Percentiles rank a stretch among this genome's conserved stretches.
Evolutionary conservation across 495 filamentous ascomycete species (phyloP).

Genomic region (Penicillium riverlandense): DNA sequence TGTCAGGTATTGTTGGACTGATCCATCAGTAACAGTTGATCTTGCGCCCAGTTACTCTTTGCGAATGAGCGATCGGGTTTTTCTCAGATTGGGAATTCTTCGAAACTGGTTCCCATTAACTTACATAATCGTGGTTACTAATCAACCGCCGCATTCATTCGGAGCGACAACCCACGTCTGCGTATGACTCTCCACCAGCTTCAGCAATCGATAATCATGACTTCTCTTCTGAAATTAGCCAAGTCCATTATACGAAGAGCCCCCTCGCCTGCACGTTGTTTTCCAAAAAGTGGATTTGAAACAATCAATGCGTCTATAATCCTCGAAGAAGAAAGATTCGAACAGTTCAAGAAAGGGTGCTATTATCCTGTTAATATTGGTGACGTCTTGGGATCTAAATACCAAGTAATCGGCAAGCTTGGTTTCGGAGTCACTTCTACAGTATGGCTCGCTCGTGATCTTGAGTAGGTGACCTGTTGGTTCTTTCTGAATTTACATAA

Average conservation of each 20-base stretch:
- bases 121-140: too few relatives aligned
- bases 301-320: constrained; percentile 10
- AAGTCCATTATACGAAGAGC: neutral
- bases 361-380: constrained; percentile 49
- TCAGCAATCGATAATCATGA: too few relatives aligned
- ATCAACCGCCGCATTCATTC: too few relatives aligned
- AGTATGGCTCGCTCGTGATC: constrained; percentile 47
- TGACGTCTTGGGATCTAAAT: constrained; percentile 39
- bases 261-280: constrained; percentile 10
- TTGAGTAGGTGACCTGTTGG: constrained; percentile 28
- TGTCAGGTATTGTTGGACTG: too few relatives aligned
- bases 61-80: too few relatives aligned
- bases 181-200: too few relatives aligned
- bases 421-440: constrained; percentile 48
- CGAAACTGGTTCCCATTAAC: too few relatives aligned
- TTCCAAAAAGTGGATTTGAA: constrained; percentile 16
- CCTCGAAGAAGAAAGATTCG: constrained; percentile 42
- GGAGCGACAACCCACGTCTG: too few relatives aligned
- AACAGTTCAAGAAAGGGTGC: constrained; percentile 30
- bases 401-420: constrained; percentile 50
- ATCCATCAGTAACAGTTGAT: too few relatives aligned
- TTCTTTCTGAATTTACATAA: constrained; percentile 1
- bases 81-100: too few relatives aligned
- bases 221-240: too few relatives aligned
- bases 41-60: too few relatives aligned